Evolutionary conservation across 2,329 filamentous ascomycete species (phyloP), one percentile per base, ranked within the genome.

Genomic region (Juglanconis juglandina): DNA sequence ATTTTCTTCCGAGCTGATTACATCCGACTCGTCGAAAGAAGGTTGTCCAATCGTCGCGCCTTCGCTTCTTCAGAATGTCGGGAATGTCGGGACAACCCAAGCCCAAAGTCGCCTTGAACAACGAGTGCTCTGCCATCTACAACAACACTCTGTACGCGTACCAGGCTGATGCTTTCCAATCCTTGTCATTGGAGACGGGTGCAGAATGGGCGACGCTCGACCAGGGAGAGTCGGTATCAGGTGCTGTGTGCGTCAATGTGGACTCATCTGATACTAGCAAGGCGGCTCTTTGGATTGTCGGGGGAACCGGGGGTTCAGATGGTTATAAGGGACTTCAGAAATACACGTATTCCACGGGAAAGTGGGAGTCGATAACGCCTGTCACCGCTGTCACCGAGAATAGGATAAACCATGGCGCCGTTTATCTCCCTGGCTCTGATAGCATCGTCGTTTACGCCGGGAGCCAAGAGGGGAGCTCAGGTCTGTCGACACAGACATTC

Each of bases 61-160:
- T 52, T 14, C 3, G 13, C 24, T 35, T n/a, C n/a, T 30, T 41
- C 37, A 33, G 48, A 74, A 51, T 42, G 53, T 53, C 56, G 17
- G 30, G 30, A 10, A 47, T 54, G 51, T 30, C 34, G 35, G 54
- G 58, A 39, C 61, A 63, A 52, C 91, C 92, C 53, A 77, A 86
- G 69, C 92, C 92, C 56, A 78, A 83, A 56, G 81, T 86, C 70
- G 79, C 87, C 64, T 78, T 97, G 72, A 84, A 87, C 73, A 86
- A 88, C 74, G 87, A 91, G 69, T 98, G 94, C 76, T 92, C 92
- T 60, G 85, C 89, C 69, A 83, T 97, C 63, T 81, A 91, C 77
- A 81, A 92, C 71, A 87, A 92, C 73, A 92, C 87, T 11, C 85
- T 98, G 56, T 98, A 96, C 77, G 87, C 90, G 50, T 96, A 91